phyloP scores from a whole-genome alignment of 139 green algal species.

The Chlorella vulgaris region DNA sequence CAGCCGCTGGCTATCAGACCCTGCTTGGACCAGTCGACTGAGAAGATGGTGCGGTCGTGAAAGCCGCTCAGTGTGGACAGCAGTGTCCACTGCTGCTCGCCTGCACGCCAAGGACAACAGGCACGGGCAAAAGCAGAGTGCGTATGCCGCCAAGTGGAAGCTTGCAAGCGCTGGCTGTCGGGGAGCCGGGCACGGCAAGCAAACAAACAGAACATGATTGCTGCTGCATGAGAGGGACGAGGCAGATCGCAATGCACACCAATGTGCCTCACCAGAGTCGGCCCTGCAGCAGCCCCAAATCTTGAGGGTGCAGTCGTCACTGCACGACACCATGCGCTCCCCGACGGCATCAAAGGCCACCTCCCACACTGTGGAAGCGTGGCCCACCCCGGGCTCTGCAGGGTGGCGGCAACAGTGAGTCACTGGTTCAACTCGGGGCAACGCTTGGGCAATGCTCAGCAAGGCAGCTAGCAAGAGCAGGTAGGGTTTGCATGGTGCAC shows the following conservation, averaged over 20 bases:
- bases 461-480: too few relatives aligned
- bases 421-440: too few relatives aligned
- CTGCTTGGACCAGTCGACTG: slow-evolving; percentile 70
- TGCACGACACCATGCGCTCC: slow-evolving; percentile 78
- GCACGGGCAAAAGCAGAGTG: too few relatives aligned
- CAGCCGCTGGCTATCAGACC: slow-evolving; percentile 73
- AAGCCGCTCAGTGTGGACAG: slow-evolving; percentile 64
- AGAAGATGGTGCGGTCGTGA: slow-evolving; percentile 80
- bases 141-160: too few relatives aligned
- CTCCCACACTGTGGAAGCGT: slow-evolving; percentile 89
- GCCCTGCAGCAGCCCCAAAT: slow-evolving; percentile 61
- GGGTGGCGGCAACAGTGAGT: not conserved
- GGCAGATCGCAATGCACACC: not conserved
- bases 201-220: too few relatives aligned
- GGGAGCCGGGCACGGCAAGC: too few relatives aligned
- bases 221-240: not conserved
- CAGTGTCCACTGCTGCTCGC: slow-evolving; percentile 51
- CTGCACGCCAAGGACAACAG: too few relatives aligned
- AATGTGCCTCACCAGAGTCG: slow-evolving; percentile 10
- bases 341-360: slow-evolving; percentile 73
- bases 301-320: slow-evolving; percentile 82
- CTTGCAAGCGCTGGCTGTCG: too few relatives aligned
- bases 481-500: too few relatives aligned
- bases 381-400: slow-evolving; percentile 54
- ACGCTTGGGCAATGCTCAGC: too few relatives aligned